Evolutionary conservation across 2,329 filamentous ascomycete genomes (phyloP).

Genomic region (Neofusicoccum sp.): DNA sequence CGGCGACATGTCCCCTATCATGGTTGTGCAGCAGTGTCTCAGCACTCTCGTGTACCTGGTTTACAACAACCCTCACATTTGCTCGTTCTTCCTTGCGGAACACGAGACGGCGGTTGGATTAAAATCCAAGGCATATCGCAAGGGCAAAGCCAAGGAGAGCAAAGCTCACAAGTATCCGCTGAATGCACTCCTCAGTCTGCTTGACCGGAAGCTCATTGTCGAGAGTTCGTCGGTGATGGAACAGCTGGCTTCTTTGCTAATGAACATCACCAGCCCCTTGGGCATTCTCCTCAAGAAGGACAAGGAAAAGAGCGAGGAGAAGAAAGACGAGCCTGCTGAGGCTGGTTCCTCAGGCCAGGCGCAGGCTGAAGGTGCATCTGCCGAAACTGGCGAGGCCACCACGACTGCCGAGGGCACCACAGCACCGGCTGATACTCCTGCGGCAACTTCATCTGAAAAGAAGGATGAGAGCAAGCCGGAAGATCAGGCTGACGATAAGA

Average conservation of each 20-base stretch:
- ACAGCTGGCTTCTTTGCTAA: slow-evolving; percentile 81
- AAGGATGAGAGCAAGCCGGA: slow-evolving; percentile 38
- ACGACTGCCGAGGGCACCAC: slow-evolving; percentile 40
- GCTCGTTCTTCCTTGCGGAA: slow-evolving; percentile 91
- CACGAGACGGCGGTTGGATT: slow-evolving; percentile 79
- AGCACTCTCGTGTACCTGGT: slow-evolving; percentile 82
- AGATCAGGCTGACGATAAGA: slow-evolving; percentile 57
- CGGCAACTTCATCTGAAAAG: slow-evolving; percentile 32
- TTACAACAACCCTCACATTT: slow-evolving; percentile 81
- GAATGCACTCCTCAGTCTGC: slow-evolving; percentile 82
- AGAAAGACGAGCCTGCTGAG: slow-evolving; percentile 45
- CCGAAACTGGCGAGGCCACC: slow-evolving; percentile 28
- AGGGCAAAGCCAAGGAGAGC: slow-evolving; percentile 84
- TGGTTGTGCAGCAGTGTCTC: slow-evolving; percentile 95
- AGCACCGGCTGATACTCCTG: slow-evolving; percentile 17
- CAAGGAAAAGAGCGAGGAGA: slow-evolving; percentile 65
- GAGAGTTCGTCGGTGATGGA: slow-evolving; percentile 98
- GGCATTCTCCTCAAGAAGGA: slow-evolving; percentile 81
- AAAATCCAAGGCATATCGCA: slow-evolving; percentile 76
- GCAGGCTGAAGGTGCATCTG: slow-evolving; percentile 23
- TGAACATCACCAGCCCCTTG: slow-evolving; percentile 84
- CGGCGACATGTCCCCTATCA: slow-evolving; percentile 87
- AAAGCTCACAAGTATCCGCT: slow-evolving; percentile 87
- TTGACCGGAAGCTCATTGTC: slow-evolving; percentile 94
- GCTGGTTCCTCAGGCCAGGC: slow-evolving; percentile 29